A percentile compares a stretch with the other conserved stretches of the same genome.
Evolutionary conservation across 148 eudicot genomes (phyloP).

Genomic region (Rhododendron ovatum): DNA sequence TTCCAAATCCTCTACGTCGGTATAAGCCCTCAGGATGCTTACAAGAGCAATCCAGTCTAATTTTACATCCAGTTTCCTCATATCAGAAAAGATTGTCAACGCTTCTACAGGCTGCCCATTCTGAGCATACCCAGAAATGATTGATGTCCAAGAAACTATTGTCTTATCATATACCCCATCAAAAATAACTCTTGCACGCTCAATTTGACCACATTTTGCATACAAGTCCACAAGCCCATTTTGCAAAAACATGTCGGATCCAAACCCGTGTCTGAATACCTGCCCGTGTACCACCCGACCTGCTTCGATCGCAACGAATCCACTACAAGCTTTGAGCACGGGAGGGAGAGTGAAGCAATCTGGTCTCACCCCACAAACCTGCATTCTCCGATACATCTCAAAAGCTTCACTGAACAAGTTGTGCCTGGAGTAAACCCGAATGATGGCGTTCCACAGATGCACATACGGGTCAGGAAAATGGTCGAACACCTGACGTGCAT

Average conservation of each 20-base stretch:
- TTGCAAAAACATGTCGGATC: conserved; percentile 40
- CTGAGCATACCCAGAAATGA: conserved; percentile 59
- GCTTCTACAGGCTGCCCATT: conserved; percentile 59
- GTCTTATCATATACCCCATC: conserved; percentile 32
- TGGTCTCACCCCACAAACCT: conserved; percentile 31
- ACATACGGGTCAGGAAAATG: conserved; percentile 49
- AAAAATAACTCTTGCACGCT: conserved; percentile 42
- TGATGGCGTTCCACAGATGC: conserved; percentile 54
- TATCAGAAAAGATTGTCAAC: conserved; percentile 34
- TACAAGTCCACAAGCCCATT: conserved; percentile 59
- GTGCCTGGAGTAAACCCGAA: conserved; percentile 40
- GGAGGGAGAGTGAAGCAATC: conserved; percentile 50
- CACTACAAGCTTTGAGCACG: conserved; percentile 57
- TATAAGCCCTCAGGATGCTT: conserved; percentile 57
- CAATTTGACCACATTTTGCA: conserved; percentile 46
- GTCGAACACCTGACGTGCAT: conserved; percentile 62
- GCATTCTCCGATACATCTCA: conserved; percentile 45
- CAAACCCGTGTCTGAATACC: conserved; percentile 39
- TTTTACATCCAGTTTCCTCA: conserved; percentile 36
- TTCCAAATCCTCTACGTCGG: conserved; percentile 54
- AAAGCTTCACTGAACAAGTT: conserved; percentile 30
- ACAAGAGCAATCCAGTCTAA: conserved; percentile 64
- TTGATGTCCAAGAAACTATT: conserved; percentile 65
- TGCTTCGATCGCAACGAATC: conserved; percentile 5
- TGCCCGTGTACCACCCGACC: conserved; percentile 56